Conservation (phyloP, 1,284 basidiomycete species). For the Entoloma clypeatum region DNA sequence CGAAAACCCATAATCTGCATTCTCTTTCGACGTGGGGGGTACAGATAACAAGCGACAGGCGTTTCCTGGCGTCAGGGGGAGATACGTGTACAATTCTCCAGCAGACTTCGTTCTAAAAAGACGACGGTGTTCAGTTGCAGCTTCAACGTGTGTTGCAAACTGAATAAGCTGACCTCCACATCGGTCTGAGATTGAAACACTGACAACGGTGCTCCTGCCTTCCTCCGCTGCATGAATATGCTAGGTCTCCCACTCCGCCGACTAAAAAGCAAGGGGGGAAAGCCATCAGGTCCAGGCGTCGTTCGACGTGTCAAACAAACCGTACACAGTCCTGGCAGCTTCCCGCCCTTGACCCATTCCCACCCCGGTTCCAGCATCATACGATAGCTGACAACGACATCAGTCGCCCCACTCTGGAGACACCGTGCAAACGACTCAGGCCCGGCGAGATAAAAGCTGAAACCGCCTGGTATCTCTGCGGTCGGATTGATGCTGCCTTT, state of each 20-base stretch:
- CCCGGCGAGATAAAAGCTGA: slow-evolving; percentile 57
- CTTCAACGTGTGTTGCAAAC: too few species aligned
- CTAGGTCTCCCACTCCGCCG: slow-evolving; percentile 51
- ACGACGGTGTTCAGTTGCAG: too few species aligned
- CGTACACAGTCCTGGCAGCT: slow-evolving; percentile 62
- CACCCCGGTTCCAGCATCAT: slow-evolving; percentile 56
- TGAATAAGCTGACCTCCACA: slow-evolving; percentile 51
- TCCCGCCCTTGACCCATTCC: slow-evolving; percentile 61
- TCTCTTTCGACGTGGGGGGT: slow-evolving; percentile 47
- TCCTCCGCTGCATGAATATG: slow-evolving; percentile 60
- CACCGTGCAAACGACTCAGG: slow-evolving; percentile 37
- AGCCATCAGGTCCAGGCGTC: neutral
- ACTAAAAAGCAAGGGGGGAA: slow-evolving; percentile 31
- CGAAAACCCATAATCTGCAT: slow-evolving; percentile 57
- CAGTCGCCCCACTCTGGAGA: slow-evolving; percentile 34
- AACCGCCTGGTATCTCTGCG: slow-evolving; percentile 48
- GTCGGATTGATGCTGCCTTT: slow-evolving; percentile 58
- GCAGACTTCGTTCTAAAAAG: slow-evolving; percentile 36
- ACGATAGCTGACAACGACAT: slow-evolving; percentile 54
- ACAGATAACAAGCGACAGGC: slow-evolving; percentile 39
- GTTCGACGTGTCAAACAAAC: slow-evolving; percentile 8
- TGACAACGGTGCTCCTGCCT: slow-evolving; percentile 50
- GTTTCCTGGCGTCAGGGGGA: slow-evolving; percentile 46
- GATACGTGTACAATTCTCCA: slow-evolving; percentile 59
- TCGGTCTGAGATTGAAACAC: slow-evolving; percentile 58